These are phyloP conservation scores for Celoporthe dispersa DNA, from an alignment of 2,329 filamentous ascomycete genomes.

Conservation along the genomic window DNA sequence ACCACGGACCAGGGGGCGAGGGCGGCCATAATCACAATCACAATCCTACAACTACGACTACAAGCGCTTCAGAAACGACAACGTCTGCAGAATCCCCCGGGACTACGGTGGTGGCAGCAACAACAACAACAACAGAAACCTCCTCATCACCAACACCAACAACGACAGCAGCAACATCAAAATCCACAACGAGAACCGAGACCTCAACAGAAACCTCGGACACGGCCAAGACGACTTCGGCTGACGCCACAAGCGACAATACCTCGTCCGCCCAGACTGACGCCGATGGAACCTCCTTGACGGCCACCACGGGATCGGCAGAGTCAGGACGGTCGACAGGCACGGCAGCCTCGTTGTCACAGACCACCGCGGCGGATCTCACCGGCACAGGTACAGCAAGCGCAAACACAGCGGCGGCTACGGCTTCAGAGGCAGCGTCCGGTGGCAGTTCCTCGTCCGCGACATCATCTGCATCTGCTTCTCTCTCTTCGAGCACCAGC, in stretches of 20 bases:
- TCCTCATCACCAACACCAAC: too few relatives aligned
- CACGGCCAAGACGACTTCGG: neutral
- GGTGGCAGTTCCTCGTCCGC: neutral
- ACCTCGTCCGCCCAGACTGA: neutral
- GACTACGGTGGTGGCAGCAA: neutral
- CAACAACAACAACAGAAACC: neutral
- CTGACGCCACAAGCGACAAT: neutral
- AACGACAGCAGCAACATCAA: neutral
- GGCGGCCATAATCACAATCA: neutral
- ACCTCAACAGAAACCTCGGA: neutral
- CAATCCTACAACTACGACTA: neutral
- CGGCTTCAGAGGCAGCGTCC: neutral
- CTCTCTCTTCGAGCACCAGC: conserved; percentile 10
- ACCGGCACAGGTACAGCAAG: neutral
- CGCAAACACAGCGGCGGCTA: neutral
- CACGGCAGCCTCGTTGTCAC: neutral
- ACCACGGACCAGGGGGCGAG: neutral
- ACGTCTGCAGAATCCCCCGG: neutral
- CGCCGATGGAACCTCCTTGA: neutral
- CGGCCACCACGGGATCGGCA: neutral
- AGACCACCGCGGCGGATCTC: neutral
- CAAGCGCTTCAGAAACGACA: neutral
- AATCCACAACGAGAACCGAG: neutral
- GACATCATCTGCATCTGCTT: neutral
- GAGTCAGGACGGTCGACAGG: neutral